phyloP scores from a whole-genome alignment of 805 yeast species.

The Lachancea thermotolerans region DNA sequence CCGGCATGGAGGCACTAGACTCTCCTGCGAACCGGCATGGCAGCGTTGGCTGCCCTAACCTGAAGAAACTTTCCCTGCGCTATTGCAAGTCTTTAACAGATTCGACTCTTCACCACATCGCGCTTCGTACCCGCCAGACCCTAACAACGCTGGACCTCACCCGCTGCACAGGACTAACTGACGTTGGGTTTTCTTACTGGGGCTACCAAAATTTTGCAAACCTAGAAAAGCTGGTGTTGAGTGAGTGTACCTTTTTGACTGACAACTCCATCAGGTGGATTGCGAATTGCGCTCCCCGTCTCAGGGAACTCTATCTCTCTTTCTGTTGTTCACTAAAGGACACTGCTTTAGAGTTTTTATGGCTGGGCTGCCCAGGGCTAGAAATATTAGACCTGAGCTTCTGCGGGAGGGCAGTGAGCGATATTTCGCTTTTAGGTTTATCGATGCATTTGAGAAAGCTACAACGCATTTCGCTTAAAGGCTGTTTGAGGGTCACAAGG shows the following conservation, averaged over 20 bases:
- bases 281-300: conserved; percentile 52
- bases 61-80: conserved; percentile 51
- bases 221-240: conserved; percentile 45
- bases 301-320: conserved; percentile 53
- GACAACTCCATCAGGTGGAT: conserved; percentile 58
- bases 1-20: conserved; percentile 29
- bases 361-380: conserved; percentile 57
- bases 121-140: conserved; percentile 49
- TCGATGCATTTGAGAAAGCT: conserved; percentile 47
- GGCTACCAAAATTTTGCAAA: conserved; percentile 47
- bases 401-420: conserved; percentile 78
- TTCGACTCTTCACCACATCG: conserved; percentile 54
- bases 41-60: conserved; percentile 50
- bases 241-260: conserved; percentile 69
- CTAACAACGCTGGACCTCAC: conserved; percentile 56
- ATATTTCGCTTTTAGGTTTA: conserved; percentile 54
- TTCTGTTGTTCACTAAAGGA: conserved; percentile 75
- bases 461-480: conserved; percentile 47
- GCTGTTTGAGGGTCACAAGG: conserved; percentile 70
- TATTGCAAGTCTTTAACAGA: conserved; percentile 75
- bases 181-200: conserved; percentile 66
- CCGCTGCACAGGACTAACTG: conserved; percentile 73
- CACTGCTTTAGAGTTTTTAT: conserved; percentile 56
- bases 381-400: conserved; percentile 53
- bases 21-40: neutral